Conservation (phyloP, 139 green algal species). For the Chlorokybus atmophyticus region DNA sequence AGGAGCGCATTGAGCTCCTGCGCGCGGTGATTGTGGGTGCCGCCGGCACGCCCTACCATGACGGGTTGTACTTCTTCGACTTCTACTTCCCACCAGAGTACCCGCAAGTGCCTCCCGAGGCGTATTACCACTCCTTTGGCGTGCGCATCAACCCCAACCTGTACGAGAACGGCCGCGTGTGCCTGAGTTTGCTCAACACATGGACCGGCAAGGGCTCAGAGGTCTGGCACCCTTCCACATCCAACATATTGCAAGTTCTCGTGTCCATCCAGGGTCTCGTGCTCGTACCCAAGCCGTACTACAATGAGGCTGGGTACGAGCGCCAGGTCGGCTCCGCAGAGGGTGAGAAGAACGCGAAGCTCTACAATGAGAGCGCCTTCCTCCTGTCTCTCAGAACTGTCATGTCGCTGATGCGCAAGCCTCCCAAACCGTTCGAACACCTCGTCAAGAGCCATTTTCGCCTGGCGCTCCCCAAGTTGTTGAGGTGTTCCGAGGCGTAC, state of each 20-base stretch:
- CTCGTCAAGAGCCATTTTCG: slow-evolving; percentile 21
- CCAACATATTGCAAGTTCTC: slow-evolving; percentile 55
- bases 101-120: slow-evolving; percentile 30
- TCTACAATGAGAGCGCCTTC: slow-evolving; percentile 34
- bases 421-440: slow-evolving; percentile 16
- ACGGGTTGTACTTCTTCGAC: slow-evolving; percentile 46
- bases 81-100: slow-evolving; percentile 33
- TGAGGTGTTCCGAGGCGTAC: too few species aligned
- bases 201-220: slow-evolving; percentile 52
- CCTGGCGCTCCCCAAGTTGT: background rate
- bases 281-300: slow-evolving; percentile 71
- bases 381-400: slow-evolving; percentile 22
- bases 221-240: slow-evolving; percentile 51
- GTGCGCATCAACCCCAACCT: slow-evolving; percentile 66
- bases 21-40: slow-evolving; percentile 31
- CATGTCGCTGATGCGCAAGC: slow-evolving; percentile 14
- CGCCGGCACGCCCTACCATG: slow-evolving; percentile 39
- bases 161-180: slow-evolving; percentile 56
- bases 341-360: slow-evolving; percentile 17
- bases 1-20: slow-evolving; percentile 34
- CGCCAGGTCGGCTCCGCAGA: slow-evolving; percentile 19
- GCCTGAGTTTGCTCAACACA: slow-evolving; percentile 71
- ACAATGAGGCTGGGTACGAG: slow-evolving; percentile 48
- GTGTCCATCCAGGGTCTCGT: slow-evolving; percentile 79
- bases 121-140: slow-evolving; percentile 32